These are phyloP conservation scores for Fusarium duplospermum DNA, from an alignment of 2,329 filamentous ascomycete species.

Conservation along the genomic window DNA sequence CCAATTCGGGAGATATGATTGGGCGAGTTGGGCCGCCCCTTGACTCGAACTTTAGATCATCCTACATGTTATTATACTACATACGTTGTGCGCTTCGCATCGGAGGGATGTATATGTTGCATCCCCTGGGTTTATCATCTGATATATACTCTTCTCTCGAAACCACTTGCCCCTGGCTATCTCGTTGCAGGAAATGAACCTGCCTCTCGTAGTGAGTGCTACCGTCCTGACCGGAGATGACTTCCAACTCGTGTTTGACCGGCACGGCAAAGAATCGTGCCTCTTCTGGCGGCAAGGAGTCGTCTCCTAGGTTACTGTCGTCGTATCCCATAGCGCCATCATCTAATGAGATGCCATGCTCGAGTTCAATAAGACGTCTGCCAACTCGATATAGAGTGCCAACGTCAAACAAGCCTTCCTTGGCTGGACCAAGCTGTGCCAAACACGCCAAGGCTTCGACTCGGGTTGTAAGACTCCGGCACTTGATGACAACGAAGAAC, in stretches of 20 bases:
- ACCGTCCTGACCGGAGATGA: neutral
- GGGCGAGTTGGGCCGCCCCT: neutral
- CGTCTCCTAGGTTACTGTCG: fast-evolving
- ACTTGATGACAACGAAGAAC: conserved; percentile 3
- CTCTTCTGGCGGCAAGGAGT: neutral
- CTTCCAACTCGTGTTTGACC: conserved; percentile 14
- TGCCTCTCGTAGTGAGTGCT: neutral
- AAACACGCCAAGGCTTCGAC: neutral
- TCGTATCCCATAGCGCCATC: neutral
- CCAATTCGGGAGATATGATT: neutral
- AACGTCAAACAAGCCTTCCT: conserved; percentile 16
- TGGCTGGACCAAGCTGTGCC: neutral
- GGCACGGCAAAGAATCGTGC: conserved; percentile 1
- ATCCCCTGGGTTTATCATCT: conserved; percentile 5
- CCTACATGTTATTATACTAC: neutral
- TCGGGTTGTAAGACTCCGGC: neutral
- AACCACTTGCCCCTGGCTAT: neutral
- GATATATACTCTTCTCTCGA: neutral
- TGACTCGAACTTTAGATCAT: neutral
- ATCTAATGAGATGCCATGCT: neutral
- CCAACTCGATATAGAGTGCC: conserved; percentile 19
- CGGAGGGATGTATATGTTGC: neutral
- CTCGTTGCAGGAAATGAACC: neutral
- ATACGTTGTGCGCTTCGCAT: conserved; percentile 7
- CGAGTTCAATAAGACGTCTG: conserved; percentile 6